These are phyloP conservation scores for Exsudoporus frostii DNA, from an alignment of 768 basidiomycete genomes.

Conservation along the genomic window DNA sequence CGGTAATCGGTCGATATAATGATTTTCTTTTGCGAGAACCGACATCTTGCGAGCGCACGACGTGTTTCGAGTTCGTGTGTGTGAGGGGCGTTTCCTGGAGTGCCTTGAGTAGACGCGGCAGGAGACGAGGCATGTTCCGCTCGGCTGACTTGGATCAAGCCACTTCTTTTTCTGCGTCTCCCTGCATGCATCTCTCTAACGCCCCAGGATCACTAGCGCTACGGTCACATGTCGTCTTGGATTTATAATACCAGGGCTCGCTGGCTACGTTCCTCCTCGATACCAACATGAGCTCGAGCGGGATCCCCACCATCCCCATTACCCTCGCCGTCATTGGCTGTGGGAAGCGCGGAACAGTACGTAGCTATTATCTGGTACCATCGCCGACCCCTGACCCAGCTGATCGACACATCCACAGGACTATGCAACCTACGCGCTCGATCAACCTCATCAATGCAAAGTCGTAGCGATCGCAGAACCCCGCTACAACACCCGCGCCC, in stretches of 20 bases:
- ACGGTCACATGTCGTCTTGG: conserved; percentile 22
- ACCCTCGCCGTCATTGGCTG: conserved; percentile 80
- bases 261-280: conserved; percentile 30
- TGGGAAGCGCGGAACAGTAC: conserved; percentile 77
- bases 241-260: conserved; percentile 33
- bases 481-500: conserved; percentile 56
- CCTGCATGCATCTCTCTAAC: background rate
- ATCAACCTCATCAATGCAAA: conserved; percentile 60
- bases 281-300: conserved; percentile 14
- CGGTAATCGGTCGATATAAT: conserved; percentile 34
- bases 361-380: background rate
- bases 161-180: background rate
- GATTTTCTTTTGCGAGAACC: conserved; percentile 27
- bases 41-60: conserved; percentile 9
- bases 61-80: conserved; percentile 7
- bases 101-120: conserved; percentile 57
- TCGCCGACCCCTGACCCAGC: background rate
- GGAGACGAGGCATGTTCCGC: conserved; percentile 61
- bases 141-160: background rate
- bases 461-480: conserved; percentile 87
- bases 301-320: conserved; percentile 37
- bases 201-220: background rate
- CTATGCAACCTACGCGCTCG: conserved; percentile 63
- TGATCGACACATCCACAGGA: conserved; percentile 35
- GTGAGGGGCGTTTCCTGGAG: conserved; percentile 32